A percentile compares a stretch with the other conserved stretches of the same genome.
phyloP scores from a whole-genome alignment of 208 protist genomes.

The Leishmania braziliensis region DNA sequence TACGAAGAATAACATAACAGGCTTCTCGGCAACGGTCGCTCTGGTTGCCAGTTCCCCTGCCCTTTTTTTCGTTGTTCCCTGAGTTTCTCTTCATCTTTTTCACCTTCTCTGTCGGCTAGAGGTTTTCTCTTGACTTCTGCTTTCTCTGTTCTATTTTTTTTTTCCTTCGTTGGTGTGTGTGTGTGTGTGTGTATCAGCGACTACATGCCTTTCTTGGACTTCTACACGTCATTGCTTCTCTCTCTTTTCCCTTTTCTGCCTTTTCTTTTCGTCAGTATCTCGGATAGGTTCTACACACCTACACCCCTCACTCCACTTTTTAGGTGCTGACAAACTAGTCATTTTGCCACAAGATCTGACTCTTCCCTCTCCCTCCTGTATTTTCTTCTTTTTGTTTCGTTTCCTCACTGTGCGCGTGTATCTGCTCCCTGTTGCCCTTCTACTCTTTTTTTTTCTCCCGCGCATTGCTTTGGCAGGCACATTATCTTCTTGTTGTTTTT shows the following conservation, averaged over 20 bases:
- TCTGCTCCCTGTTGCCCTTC: not conserved
- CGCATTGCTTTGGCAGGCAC: not conserved
- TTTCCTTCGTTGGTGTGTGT: not conserved
- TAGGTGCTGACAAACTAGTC: not conserved
- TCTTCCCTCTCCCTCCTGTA: not conserved
- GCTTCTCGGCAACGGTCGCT: not conserved
- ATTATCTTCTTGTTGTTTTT: not conserved
- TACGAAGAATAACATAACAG: not conserved
- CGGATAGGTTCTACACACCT: not conserved
- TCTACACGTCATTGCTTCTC: constrained; percentile 6
- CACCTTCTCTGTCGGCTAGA: not conserved
- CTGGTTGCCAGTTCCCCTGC: not conserved
- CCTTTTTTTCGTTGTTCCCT: not conserved
- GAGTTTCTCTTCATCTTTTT: not conserved
- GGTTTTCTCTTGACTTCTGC: not conserved
- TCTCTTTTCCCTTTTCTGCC: not conserved
- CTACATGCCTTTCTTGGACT: not conserved
- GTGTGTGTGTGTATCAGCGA: not conserved
- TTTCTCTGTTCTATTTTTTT: not conserved
- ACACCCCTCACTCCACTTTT: not conserved
- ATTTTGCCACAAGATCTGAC: not conserved
- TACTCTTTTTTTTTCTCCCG: not conserved
- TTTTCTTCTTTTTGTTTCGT: not conserved
- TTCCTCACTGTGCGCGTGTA: not conserved
- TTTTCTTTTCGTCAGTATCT: not conserved